phyloP scores from a whole-genome alignment of 2,329 filamentous ascomycete genomes.

The Nothophaeocryptopus gaeumannii region DNA sequence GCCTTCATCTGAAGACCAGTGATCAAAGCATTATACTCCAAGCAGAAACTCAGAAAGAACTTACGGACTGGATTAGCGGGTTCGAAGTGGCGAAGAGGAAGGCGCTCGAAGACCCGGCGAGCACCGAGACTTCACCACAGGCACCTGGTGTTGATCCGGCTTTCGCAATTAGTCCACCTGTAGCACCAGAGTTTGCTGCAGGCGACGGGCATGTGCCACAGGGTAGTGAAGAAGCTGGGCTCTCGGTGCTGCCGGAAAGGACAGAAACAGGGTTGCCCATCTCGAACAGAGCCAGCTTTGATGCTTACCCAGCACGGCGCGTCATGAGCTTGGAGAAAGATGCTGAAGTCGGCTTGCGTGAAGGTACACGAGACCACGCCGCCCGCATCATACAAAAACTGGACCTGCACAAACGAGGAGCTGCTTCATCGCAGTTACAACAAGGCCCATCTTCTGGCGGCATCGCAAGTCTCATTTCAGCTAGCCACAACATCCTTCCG shows the following conservation, averaged over 20 bases:
- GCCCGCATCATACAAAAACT: conserved; percentile 89
- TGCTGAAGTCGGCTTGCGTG: conserved; percentile 54
- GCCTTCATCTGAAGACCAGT: conserved; percentile 98
- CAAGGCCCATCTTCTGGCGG: conserved; percentile 52
- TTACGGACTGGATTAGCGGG: conserved; percentile 91
- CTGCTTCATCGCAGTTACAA: conserved; percentile 41
- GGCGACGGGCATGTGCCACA: conserved; percentile 62
- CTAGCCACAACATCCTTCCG: conserved; percentile 75
- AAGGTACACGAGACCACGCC: conserved; percentile 75
- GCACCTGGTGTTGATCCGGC: conserved; percentile 61
- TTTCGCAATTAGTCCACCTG: conserved; percentile 86
- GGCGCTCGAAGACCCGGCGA: conserved; percentile 72
- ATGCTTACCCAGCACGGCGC: conserved; percentile 53
- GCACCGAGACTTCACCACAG: conserved; percentile 46
- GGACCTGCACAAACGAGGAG: conserved; percentile 79
- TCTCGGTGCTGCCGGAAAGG: conserved; percentile 59
- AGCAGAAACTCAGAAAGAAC: conserved; percentile 91
- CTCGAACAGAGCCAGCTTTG: conserved; percentile 66
- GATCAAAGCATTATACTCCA: conserved; percentile 85
- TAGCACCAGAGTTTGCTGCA: conserved; percentile 85
- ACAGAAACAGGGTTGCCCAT: conserved; percentile 36
- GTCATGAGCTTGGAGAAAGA: conserved; percentile 51
- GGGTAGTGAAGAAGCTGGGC: conserved; percentile 58
- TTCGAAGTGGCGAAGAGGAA: conserved; percentile 94
- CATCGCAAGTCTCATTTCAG: conserved; percentile 80